Evolutionary conservation across 495 filamentous ascomycete genomes (phyloP).

Genomic region (Xylaria castorea): DNA sequence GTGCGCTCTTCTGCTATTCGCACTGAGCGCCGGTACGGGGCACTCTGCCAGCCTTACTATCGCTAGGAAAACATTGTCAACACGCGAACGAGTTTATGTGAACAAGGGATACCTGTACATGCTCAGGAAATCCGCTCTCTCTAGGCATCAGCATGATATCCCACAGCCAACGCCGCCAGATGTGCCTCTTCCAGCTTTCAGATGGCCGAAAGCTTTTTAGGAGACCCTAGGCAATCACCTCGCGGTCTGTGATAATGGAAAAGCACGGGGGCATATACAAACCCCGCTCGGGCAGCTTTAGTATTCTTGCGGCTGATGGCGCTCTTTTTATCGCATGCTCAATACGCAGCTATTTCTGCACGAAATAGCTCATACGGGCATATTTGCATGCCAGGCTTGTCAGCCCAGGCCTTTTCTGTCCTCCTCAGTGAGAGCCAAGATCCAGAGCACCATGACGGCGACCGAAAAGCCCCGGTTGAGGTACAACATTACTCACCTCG

Average conservation of each 20-base stretch:
- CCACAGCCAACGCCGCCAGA: background rate
- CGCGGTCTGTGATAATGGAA: background rate
- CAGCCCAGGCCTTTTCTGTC: background rate
- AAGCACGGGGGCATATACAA: background rate
- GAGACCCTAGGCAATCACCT: background rate
- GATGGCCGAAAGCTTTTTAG: slow-evolving; percentile 13
- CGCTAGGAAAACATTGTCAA: background rate
- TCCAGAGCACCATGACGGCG: background rate
- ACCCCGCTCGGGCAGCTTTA: background rate
- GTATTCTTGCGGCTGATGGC: background rate
- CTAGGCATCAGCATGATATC: background rate
- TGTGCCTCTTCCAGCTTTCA: slow-evolving; percentile 8
- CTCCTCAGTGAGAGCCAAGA: background rate
- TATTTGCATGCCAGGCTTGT: background rate
- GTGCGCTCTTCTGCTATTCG: background rate
- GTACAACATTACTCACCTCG: background rate
- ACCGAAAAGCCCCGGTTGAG: background rate
- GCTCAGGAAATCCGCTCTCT: background rate
- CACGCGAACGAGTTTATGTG: background rate
- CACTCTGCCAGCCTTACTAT: background rate
- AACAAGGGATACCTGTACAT: background rate
- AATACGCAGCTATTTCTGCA: background rate
- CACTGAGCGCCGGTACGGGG: background rate
- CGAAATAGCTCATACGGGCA: background rate
- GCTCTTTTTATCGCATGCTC: background rate